Evolutionary conservation across 2,329 filamentous ascomycete species (phyloP).

Genomic region (Aureobasidium lini): DNA sequence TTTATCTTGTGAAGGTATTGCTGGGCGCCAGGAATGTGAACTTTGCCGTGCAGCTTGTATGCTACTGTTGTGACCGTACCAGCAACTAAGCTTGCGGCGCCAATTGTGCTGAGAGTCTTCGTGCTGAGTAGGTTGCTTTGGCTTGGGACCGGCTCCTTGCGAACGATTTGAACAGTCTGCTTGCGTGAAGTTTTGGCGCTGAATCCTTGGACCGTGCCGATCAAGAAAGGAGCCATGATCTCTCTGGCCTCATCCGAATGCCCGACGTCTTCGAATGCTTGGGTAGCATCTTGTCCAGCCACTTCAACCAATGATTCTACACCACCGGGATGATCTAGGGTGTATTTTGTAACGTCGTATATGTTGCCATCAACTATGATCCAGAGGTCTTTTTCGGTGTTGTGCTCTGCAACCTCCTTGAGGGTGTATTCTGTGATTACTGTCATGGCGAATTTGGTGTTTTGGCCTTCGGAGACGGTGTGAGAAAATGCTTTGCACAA

Average conservation of each 20-base stretch:
- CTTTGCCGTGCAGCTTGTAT: background rate
- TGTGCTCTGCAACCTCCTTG: conserved; percentile 93
- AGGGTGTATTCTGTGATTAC: conserved; percentile 50
- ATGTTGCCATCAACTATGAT: conserved; percentile 90
- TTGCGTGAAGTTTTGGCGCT: background rate
- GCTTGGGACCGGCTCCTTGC: conserved; percentile 15
- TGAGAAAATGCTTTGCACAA: background rate
- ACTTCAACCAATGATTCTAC: conserved; percentile 93
- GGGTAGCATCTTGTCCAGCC: conserved; percentile 88
- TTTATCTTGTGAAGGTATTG: background rate
- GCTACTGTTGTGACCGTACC: background rate
- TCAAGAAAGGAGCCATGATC: conserved; percentile 30
- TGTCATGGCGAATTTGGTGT: background rate
- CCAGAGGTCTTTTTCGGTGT: conserved; percentile 95
- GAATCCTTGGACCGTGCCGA: conserved; percentile 29
- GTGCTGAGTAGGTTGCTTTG: background rate
- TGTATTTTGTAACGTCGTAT: conserved; percentile 84
- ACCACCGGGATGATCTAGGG: conserved; percentile 91
- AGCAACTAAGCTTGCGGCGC: background rate
- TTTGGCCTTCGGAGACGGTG: background rate
- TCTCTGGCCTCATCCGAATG: conserved; percentile 41
- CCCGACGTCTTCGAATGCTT: conserved; percentile 81
- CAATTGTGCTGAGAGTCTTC: background rate
- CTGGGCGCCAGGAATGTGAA: background rate
- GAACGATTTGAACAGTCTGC: conserved; percentile 15